Evolutionary conservation across 805 yeast species (phyloP), one percentile per base, ranked within the genome.

Genomic region (Yarrowia keelungensis): DNA sequence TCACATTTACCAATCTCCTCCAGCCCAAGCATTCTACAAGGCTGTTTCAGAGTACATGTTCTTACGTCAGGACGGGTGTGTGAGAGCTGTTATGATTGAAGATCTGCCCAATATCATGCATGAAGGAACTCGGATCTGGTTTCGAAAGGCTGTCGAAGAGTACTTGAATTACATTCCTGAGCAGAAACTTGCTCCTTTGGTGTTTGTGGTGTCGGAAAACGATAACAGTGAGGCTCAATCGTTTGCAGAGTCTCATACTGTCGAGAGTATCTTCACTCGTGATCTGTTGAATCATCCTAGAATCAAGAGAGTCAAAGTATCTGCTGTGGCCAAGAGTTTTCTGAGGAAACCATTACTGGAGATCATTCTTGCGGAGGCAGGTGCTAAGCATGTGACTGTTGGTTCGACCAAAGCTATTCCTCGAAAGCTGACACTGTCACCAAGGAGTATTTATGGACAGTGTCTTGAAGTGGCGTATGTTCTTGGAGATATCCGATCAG

Each of bases 71-170:
- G 65, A 59, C 16, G 65, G 35, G 7, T 14, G 32, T 26, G 26
- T 59, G n/a, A 19, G 46, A 1, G 36, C 39, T 8, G 16, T 62
- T 4, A 9, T 36, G 1, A 47, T 62, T 16, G 67, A 62, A 14
- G 67, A 62, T 26, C 46, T 62, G 14, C 67, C 67, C 8, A 62
- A 62, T 7, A 49, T 62, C n/a, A 47, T 49, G 67, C 67, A 62
- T 62, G 22, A 8, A 5, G 56, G 26, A 2, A 62, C 67, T 3
- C 56, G 67, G 1, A 4, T 14, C 5, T 47, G 56, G 54, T 62
- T 62, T 22, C 46, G 56, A 22, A 14, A 16, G 22, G 54, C 56
- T 0, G 56, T 62, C 10, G 67, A 62, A 9, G 56, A 62, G 39
- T 62, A 62, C 16, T 39, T 62, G 43, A 38, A 62, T 39, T 22